Evolutionary conservation across 805 yeast species (phyloP).

Genomic region (Saccharomycopsis javanensis): DNA sequence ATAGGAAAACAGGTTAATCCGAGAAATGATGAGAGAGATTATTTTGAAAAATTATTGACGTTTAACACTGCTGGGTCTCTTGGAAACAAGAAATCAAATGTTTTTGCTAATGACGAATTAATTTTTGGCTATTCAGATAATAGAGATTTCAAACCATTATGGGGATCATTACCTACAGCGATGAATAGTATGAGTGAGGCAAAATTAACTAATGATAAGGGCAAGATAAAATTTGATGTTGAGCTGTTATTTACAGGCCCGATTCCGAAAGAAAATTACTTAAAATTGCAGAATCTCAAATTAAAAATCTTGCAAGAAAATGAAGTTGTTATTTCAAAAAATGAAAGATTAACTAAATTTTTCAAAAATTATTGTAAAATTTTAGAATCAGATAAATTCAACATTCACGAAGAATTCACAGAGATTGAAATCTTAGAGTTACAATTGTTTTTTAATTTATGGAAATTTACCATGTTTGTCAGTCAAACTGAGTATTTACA

Average conservation of each 20-base stretch:
- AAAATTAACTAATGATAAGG: neutral
- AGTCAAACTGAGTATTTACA: neutral
- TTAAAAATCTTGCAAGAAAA: neutral
- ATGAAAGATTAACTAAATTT: neutral
- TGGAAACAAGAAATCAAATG: neutral
- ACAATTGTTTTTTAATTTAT: slow-evolving; percentile 2
- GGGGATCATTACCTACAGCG: slow-evolving; percentile 4
- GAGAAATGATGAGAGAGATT: neutral
- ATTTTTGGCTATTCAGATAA: slow-evolving; percentile 12
- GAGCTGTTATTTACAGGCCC: slow-evolving; percentile 5
- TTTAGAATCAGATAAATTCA: neutral
- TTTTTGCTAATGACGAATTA: neutral
- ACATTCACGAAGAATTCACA: slow-evolving; percentile 1
- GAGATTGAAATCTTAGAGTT: slow-evolving; percentile 2
- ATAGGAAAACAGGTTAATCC: neutral
- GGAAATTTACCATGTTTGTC: neutral
- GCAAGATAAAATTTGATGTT: neutral
- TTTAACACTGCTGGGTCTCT: slow-evolving; percentile 9
- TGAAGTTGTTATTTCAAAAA: neutral
- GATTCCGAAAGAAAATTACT: neutral
- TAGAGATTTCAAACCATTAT: slow-evolving; percentile 13
- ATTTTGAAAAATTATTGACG: slow-evolving; percentile 1
- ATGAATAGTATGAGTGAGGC: neutral
- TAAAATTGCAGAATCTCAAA: slow-evolving; percentile 7
- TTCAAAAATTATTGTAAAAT: neutral